A percentile compares a stretch with the other conserved stretches of the same genome.
These are phyloP conservation scores for Aspergillus pseudonomiae DNA, from an alignment of 2,329 filamentous ascomycete genomes.

Conservation along the genomic window DNA sequence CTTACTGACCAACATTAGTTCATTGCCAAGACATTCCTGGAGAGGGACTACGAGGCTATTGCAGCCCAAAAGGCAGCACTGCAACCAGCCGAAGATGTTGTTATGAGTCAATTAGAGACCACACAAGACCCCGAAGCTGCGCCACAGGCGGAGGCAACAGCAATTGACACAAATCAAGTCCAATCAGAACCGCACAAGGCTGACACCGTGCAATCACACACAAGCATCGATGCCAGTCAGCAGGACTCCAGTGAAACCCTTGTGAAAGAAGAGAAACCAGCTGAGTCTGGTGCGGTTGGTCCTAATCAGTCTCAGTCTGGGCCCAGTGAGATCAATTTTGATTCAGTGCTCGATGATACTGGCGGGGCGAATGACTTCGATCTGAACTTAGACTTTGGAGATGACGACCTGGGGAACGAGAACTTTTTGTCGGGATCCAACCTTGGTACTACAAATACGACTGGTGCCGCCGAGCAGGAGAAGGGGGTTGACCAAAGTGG, in stretches of 20 bases:
- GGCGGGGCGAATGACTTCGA: slow-evolving; percentile 40
- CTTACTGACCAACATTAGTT: slow-evolving; percentile 32
- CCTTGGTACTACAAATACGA: slow-evolving; percentile 27
- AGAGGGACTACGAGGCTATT: slow-evolving; percentile 45
- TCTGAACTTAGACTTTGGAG: slow-evolving; percentile 44
- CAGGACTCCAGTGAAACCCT: slow-evolving; percentile 18
- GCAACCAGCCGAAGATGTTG: slow-evolving; percentile 32
- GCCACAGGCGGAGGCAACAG: slow-evolving; percentile 24
- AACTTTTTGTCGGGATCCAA: slow-evolving; percentile 41
- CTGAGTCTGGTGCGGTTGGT: slow-evolving; percentile 15
- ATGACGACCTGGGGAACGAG: slow-evolving; percentile 42
- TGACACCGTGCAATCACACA: slow-evolving; percentile 13
- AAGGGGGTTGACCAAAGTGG: slow-evolving; percentile 18
- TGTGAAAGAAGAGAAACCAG: slow-evolving; percentile 29
- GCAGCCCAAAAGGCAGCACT: slow-evolving; percentile 35
- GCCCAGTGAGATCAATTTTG: slow-evolving; percentile 42
- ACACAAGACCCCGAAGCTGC: slow-evolving; percentile 19
- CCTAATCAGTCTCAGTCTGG: slow-evolving; percentile 30
- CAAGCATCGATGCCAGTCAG: slow-evolving; percentile 16
- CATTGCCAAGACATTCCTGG: slow-evolving; percentile 47
- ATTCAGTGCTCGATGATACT: slow-evolving; percentile 42
- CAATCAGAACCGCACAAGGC: slow-evolving; percentile 22
- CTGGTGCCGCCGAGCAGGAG: slow-evolving; percentile 19
- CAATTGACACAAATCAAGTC: slow-evolving; percentile 21
- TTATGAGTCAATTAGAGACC: slow-evolving; percentile 30